phyloP scores from a whole-genome alignment of 495 filamentous ascomycete species.

The Chaetomidium leptoderma region DNA sequence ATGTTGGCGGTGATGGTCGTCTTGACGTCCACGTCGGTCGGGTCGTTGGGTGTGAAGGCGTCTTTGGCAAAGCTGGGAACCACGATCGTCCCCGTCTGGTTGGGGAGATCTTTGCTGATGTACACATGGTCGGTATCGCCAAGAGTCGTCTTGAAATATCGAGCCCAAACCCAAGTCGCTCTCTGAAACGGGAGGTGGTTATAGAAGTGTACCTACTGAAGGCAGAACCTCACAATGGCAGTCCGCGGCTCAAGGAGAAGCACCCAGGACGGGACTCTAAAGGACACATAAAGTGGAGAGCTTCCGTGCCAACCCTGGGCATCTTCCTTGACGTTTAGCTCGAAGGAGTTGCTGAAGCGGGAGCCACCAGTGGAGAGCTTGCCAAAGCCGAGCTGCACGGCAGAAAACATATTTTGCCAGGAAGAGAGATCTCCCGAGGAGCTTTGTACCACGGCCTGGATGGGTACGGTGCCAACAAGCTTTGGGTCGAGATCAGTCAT shows the following conservation, averaged over 20 bases:
- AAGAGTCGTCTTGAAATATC: slow-evolving; percentile 25
- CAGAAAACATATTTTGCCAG: slow-evolving; percentile 28
- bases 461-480: slow-evolving; percentile 12
- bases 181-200: background rate
- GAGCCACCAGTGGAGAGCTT: slow-evolving; percentile 23
- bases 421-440: slow-evolving; percentile 2
- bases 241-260: slow-evolving; percentile 27
- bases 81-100: background rate
- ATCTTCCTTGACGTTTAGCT: slow-evolving; percentile 28
- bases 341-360: slow-evolving; percentile 27
- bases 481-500: slow-evolving; percentile 4
- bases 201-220: slow-evolving; percentile 16
- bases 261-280: slow-evolving; percentile 32
- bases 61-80: background rate
- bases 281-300: slow-evolving; percentile 33
- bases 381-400: slow-evolving; percentile 37
- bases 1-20: background rate
- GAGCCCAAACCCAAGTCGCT: slow-evolving; percentile 18
- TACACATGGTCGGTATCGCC: slow-evolving; percentile 30
- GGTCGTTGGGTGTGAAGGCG: background rate
- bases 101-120: slow-evolving; percentile 28
- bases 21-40: background rate
- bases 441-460: slow-evolving; percentile 18
- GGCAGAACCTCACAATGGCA: slow-evolving; percentile 21
- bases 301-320: slow-evolving; percentile 31